Conservation (phyloP, 371 early-diverging fungal genomes). For the Apophysomyces trapeziformis region DNA sequence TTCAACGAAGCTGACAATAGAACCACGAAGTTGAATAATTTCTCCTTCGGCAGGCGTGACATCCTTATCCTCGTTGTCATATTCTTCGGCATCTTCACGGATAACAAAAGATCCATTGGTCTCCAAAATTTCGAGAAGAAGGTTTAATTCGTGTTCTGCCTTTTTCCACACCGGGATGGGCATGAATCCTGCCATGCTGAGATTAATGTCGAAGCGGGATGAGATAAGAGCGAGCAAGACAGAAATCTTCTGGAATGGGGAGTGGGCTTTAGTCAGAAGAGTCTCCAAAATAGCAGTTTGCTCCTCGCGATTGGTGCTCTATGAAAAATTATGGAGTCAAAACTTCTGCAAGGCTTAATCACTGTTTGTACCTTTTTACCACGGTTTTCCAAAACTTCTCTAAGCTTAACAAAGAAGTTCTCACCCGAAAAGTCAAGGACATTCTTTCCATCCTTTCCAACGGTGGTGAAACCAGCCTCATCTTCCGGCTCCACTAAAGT, state of each 20-base stretch:
- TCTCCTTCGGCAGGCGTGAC: slow-evolving; percentile 56
- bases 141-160: slow-evolving; percentile 73
- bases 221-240: slow-evolving; percentile 90
- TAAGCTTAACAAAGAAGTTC: slow-evolving; percentile 80
- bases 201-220: slow-evolving; percentile 86
- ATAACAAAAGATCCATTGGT: slow-evolving; percentile 62
- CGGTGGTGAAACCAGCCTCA: slow-evolving; percentile 81
- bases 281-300: slow-evolving; percentile 73
- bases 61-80: slow-evolving; percentile 74
- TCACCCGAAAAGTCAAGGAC: slow-evolving; percentile 59
- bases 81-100: slow-evolving; percentile 68
- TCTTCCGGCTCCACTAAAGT: slow-evolving; percentile 40
- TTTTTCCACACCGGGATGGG: slow-evolving; percentile 80
- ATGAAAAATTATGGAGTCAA: slow-evolving; percentile 4
- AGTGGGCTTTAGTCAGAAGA: slow-evolving; percentile 69
- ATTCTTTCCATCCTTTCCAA: slow-evolving; percentile 84
- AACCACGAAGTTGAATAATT: slow-evolving; percentile 76
- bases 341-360: no score
- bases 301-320: slow-evolving; percentile 88
- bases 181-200: slow-evolving; percentile 73
- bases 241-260: slow-evolving; percentile 83
- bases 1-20: slow-evolving; percentile 87
- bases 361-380: slow-evolving; percentile 80
- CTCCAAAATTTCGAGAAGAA: slow-evolving; percentile 78
- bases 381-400: slow-evolving; percentile 82